These are phyloP conservation scores for Pezicula carpinea DNA, from an alignment of 2,329 filamentous ascomycete genomes.

Conservation along the genomic window DNA sequence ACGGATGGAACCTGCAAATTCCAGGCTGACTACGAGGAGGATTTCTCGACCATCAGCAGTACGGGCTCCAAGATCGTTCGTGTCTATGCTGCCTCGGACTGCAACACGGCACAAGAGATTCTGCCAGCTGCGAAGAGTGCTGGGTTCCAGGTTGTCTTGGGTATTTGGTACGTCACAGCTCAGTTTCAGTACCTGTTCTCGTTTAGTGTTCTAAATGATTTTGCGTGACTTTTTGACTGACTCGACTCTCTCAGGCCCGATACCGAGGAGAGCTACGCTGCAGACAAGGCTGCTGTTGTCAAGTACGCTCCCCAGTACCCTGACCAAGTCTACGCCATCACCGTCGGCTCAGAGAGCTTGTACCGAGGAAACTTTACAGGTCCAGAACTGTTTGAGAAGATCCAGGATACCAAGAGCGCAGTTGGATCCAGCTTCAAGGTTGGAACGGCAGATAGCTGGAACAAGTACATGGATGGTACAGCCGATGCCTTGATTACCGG, in stretches of 20 bases:
- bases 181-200: conserved; percentile 1
- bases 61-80: conserved; percentile 50
- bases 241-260: conserved; percentile 48
- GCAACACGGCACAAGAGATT: conserved; percentile 57
- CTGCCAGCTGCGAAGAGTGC: conserved; percentile 61
- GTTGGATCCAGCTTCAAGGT: conserved; percentile 50
- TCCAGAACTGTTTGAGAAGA: conserved; percentile 53
- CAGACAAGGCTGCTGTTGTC: conserved; percentile 55
- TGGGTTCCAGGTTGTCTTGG: conserved; percentile 64
- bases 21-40: conserved; percentile 55
- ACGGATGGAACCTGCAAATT: conserved; percentile 58
- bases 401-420: conserved; percentile 53
- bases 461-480: conserved; percentile 65
- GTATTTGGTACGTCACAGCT: conserved; percentile 62
- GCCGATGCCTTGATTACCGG: conserved; percentile 57
- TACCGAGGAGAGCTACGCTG: conserved; percentile 53
- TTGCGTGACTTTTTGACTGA: not conserved
- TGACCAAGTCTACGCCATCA: conserved; percentile 61
- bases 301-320: conserved; percentile 43
- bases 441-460: conserved; percentile 70
- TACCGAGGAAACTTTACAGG: conserved; percentile 66
- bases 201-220: not conserved
- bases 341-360: conserved; percentile 65
- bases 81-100: conserved; percentile 63
- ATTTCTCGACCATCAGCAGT: conserved; percentile 56